Percentiles rank a stretch among this genome's conserved stretches.
These are phyloP conservation scores for Arthrobotrys sinensis DNA, from an alignment of 2,329 filamentous ascomycete genomes.

Conservation along the genomic window DNA sequence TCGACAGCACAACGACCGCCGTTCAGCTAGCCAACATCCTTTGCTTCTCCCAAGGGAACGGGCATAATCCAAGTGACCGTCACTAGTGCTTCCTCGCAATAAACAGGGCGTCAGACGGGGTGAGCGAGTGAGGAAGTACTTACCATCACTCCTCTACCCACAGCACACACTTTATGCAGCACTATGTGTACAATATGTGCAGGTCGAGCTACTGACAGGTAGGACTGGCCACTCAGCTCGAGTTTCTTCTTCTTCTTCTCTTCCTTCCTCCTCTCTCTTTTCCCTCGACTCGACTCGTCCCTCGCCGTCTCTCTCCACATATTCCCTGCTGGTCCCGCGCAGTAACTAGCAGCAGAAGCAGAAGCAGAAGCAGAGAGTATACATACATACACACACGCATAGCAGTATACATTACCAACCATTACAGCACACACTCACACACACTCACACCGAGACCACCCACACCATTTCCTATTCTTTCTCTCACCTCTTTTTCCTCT, in stretches of 20 bases:
- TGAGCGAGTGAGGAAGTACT: conserved; percentile 54
- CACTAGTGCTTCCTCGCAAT: conserved; percentile 34
- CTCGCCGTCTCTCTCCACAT: conserved; percentile 52
- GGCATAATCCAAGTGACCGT: conserved; percentile 50
- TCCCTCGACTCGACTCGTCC: conserved; percentile 24
- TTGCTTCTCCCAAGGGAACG: conserved; percentile 36
- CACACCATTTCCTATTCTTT: conserved; percentile 53
- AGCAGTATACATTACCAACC: not conserved
- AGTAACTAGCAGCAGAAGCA: conserved; percentile 18
- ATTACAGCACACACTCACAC: not conserved
- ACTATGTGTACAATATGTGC: conserved; percentile 61
- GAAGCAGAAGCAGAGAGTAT: not conserved
- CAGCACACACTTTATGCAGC: conserved; percentile 61
- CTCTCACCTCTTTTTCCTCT: conserved; percentile 42
- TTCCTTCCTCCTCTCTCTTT: conserved; percentile 1
- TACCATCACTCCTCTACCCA: conserved; percentile 30
- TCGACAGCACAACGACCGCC: conserved; percentile 58
- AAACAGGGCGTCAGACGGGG: conserved; percentile 45
- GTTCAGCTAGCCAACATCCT: conserved; percentile 56
- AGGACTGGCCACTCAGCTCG: conserved; percentile 59
- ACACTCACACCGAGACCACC: conserved; percentile 38
- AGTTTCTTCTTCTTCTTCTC: conserved; percentile 43
- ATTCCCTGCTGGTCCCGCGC: conserved; percentile 55
- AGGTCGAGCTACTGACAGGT: conserved; percentile 58
- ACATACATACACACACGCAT: conserved; percentile 7